Base-by-base conservation (phyloP, 176 grass and related monocot genomes). In the Panicum miliaceum region DNA sequence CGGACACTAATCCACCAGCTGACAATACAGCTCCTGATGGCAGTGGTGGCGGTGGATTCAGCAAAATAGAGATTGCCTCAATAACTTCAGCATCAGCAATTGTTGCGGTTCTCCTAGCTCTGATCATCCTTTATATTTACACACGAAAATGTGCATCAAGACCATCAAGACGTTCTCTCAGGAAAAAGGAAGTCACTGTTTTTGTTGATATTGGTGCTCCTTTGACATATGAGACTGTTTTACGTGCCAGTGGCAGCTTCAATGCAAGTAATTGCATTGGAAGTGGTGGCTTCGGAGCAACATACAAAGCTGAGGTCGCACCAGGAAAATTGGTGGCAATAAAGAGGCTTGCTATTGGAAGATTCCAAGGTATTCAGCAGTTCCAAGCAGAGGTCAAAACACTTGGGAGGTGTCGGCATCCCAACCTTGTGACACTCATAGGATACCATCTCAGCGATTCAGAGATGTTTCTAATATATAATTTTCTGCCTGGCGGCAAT, bases 381-480 rank as follows among this genome's bases (percentile, higher is more conserved):
- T 97, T 97, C 79, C 92, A 97, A 74, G 92, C 94, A 64, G 94
- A 97, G 84, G 83, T 97, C 41, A 97, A 94, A 80, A 97, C 95
- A 57, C 90, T 97, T 78, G 95, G 92, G 42, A 90, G 88, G 62
- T 94, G 88, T 64, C 81, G 79, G 29, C 95, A 97, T 89, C 81
- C 88, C 14, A 97, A 97, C 86, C 91, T 97, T 80, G 95, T 97
- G 22, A 97, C 90, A 35, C 86, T 97, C 61, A 91, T 97, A 75
- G 95, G 95, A 48, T 97, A 76, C 69, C 92, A 97, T 81, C 73
- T 97, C 41, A 81, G 90, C 15, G 88, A 97, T 48, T 77, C 92
- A 32, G 95, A 97, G 78, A 97, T 94, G 92, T 97, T 97, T 90
- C 76, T 97, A 51, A 97, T 97, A 87, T 97, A 97, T 76, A 97